Percentiles rank a stretch among this genome's conserved stretches.
These are phyloP conservation scores for Tuber brumale DNA, from an alignment of 495 filamentous ascomycete species.

Conservation along the genomic window DNA sequence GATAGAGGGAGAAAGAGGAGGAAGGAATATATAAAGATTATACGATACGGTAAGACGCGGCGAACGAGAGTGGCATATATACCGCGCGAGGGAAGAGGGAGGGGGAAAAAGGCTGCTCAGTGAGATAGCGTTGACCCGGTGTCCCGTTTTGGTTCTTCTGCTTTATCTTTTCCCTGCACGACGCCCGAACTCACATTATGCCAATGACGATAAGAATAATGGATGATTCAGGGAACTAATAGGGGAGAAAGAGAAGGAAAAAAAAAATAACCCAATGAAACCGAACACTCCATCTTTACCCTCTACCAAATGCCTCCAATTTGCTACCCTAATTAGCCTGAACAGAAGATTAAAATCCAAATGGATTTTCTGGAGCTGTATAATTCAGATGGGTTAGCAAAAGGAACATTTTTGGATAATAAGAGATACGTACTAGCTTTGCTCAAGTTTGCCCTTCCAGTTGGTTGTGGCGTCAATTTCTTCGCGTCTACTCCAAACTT, in stretches of 20 bases:
- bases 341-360: conserved; percentile 62
- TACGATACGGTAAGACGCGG: not conserved
- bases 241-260: not conserved
- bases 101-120: not conserved
- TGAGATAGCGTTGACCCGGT: not conserved
- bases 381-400: conserved; percentile 24
- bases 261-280: not conserved
- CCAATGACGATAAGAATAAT: not conserved
- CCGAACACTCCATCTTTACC: not conserved
- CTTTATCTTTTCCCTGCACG: not conserved
- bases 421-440: conserved; percentile 83
- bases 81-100: not conserved
- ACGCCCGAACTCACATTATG: not conserved
- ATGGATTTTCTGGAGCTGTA: conserved; percentile 81
- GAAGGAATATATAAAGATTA: conserved; percentile 1
- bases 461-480: conserved; percentile 80
- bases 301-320: not conserved
- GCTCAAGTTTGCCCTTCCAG: conserved; percentile 82
- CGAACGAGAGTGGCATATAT: not conserved
- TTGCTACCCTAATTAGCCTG: not conserved
- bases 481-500: conserved; percentile 76
- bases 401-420: conserved; percentile 18
- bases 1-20: not conserved
- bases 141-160: not conserved
- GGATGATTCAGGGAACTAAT: not conserved